These are phyloP conservation scores for Sphaerulina musiva DNA, from an alignment of 2,329 filamentous ascomycete species.

Conservation along the genomic window DNA sequence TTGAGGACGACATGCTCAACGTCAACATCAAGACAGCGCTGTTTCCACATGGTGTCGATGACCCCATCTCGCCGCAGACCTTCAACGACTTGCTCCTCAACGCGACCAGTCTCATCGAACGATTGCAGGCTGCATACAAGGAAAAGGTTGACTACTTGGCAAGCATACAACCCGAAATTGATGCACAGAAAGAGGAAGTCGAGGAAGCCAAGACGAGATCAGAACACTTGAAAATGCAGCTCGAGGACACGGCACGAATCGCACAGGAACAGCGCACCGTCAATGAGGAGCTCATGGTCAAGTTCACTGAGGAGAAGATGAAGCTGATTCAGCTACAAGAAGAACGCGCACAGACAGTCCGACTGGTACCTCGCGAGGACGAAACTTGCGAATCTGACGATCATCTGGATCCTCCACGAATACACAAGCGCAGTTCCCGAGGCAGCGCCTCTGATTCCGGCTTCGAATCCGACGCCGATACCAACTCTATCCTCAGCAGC, in stretches of 20 bases:
- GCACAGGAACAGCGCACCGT: constrained; percentile 51
- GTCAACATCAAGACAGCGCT: constrained; percentile 50
- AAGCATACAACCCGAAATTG: constrained; percentile 49
- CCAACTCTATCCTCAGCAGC: constrained; percentile 45
- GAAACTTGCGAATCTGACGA: constrained; percentile 16
- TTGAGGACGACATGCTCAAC: constrained; percentile 47
- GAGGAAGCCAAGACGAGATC: constrained; percentile 54
- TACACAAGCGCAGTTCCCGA: constrained; percentile 26
- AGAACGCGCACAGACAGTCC: constrained; percentile 19
- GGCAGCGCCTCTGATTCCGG: constrained; percentile 48
- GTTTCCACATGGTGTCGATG: constrained; percentile 47
- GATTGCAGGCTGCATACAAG: constrained; percentile 53
- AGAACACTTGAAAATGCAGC: constrained; percentile 53
- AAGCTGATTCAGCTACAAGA: constrained; percentile 34
- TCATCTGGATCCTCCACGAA: constrained; percentile 19
- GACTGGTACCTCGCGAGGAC: constrained; percentile 19
- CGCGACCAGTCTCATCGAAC: constrained; percentile 49
- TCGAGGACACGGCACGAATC: constrained; percentile 54
- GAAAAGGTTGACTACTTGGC: constrained; percentile 46
- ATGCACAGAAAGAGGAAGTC: constrained; percentile 54
- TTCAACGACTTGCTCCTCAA: constrained; percentile 53
- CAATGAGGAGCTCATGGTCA: constrained; percentile 47
- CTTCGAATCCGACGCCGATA: constrained; percentile 53
- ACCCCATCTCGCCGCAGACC: constrained; percentile 47
- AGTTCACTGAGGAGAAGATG: constrained; percentile 43